Conservation (phyloP, 345 rosid species). For the Pseudoturritis turrita region DNA sequence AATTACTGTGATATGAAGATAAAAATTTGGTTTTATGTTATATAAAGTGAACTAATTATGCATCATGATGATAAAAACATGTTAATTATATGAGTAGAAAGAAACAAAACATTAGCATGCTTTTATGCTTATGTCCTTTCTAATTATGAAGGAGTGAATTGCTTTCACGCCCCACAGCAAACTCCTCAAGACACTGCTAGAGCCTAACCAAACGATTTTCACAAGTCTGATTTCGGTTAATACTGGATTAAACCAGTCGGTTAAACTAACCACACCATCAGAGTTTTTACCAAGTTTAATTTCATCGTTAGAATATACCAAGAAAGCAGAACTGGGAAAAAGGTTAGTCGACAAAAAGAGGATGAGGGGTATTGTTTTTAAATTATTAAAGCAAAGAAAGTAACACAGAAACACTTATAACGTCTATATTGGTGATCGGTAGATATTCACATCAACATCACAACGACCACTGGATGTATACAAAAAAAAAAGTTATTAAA, state of each 20-base stretch:
- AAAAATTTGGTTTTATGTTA: background rate
- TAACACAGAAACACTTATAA: slow-evolving; percentile 5
- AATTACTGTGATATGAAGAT: background rate
- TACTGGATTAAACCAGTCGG: background rate
- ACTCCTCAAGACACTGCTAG: background rate
- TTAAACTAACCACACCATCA: background rate
- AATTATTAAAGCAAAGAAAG: slow-evolving; percentile 21
- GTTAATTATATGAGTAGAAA: background rate
- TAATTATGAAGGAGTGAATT: background rate
- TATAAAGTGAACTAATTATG: slow-evolving; percentile 5
- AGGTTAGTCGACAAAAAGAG: slow-evolving; percentile 20
- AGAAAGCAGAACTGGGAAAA: slow-evolving; percentile 1
- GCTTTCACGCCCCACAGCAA: background rate
- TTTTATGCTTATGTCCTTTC: slow-evolving; percentile 7
- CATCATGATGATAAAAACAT: slow-evolving; percentile 4
- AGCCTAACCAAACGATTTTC: background rate
- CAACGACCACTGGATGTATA: background rate
- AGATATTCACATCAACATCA: slow-evolving; percentile 16
- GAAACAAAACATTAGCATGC: slow-evolving; percentile 11
- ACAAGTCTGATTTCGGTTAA: background rate
- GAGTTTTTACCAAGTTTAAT: background rate
- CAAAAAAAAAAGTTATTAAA: background rate
- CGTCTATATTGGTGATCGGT: slow-evolving; percentile 19
- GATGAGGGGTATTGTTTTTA: slow-evolving; percentile 4
- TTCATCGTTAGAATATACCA: background rate